phyloP scores from a whole-genome alignment of 2,329 filamentous ascomycete species.

The Alternaria sp. region DNA sequence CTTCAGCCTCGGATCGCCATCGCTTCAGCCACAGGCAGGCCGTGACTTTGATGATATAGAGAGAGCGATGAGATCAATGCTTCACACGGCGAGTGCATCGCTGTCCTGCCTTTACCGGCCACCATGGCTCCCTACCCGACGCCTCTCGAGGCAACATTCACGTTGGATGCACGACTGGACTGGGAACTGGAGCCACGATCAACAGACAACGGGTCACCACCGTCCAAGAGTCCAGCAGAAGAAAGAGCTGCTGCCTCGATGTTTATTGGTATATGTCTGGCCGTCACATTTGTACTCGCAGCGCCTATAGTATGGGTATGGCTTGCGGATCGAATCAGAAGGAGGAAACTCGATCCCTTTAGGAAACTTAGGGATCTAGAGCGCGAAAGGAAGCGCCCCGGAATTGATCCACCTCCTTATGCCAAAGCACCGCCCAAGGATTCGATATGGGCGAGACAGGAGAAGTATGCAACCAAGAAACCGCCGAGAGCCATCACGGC shows the following conservation, averaged over 20 bases:
- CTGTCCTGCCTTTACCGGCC: neutral
- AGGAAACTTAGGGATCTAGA: conserved; percentile 1
- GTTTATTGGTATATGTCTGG: conserved; percentile 5
- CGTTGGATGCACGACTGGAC: neutral
- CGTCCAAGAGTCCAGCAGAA: neutral
- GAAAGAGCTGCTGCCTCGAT: neutral
- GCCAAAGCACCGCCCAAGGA: neutral
- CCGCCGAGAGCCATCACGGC: conserved; percentile 3
- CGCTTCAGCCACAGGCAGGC: neutral
- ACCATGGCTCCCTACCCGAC: neutral
- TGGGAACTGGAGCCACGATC: neutral
- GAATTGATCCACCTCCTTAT: neutral
- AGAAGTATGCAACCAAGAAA: neutral
- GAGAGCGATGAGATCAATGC: neutral
- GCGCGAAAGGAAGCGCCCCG: neutral
- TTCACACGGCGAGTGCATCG: neutral
- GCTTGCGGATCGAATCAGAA: conserved; percentile 1
- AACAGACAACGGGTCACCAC: neutral
- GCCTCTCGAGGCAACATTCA: neutral
- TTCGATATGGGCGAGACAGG: conserved; percentile 4
- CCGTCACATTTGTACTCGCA: neutral
- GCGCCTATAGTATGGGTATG: conserved; percentile 6
- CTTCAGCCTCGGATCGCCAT: conserved; percentile 6
- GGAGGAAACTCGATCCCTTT: conserved; percentile 1
- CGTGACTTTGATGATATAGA: neutral